Base-by-base conservation (phyloP, 345 rosid genomes). In the Durio zibethinus region DNA sequence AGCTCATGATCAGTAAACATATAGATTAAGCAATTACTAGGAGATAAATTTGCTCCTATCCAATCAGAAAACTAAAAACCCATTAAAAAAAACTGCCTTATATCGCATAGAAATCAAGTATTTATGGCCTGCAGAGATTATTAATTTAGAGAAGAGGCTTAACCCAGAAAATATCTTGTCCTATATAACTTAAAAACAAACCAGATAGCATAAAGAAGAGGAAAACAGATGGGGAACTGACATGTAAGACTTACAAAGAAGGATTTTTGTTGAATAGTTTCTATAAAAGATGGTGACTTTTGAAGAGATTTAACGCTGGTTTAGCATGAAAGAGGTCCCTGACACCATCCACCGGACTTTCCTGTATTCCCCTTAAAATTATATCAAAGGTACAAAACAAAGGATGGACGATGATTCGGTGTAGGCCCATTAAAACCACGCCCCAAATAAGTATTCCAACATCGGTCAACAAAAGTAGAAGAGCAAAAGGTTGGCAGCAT, bases 71-170 rank as follows among this genome's bases (percentile, higher is more conserved):
- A 47, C 74, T 7, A 69, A 47, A 69, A 69, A 3, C 57, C 57
- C 74, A 69, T 70, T n/a, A n/a, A 29, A 47, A 23, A 70, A 70
- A 40, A 25, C 57, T 27, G 74, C 25, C 56, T 47, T 29, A 47
- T 70, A 52, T 23, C 12, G 43, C 36, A 43, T 7, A 23, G 21
- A 68, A 68, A 42, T 11, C 35, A 68, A 43, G 54, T 43, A 43
- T 68, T 68, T 23, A 43, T 23, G 9, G 57, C 36, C 25, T 16
- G 23, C 40, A 48, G 74, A 70, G 73, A 29, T 48, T 27, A 40
- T 16, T 16, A 70, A 47, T 48, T 70, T 23, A 70, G 74, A 70
- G 48, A 47, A 70, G 40, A 70, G 25, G 57, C 16, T 47, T 47
- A 70, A 70, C 57, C 57, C 74, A 69, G 23, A 47, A 48, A 7